phyloP scores from a whole-genome alignment of 2,329 filamentous ascomycete species.

The Trichoderma sp. region DNA sequence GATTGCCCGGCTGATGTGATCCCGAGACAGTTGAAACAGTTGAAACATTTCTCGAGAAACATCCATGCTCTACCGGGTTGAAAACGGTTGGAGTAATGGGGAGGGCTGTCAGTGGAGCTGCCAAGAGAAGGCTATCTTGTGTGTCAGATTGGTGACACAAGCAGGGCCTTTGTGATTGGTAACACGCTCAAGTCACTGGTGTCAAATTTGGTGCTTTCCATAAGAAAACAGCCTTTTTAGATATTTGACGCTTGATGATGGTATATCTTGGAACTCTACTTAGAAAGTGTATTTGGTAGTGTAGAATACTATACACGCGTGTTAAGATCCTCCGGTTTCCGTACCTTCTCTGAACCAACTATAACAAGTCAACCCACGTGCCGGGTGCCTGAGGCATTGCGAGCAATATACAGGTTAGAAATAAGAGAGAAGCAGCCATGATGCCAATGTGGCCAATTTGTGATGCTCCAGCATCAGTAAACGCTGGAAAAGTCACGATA shows the following conservation, averaged over 20 bases:
- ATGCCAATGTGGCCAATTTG: not conserved
- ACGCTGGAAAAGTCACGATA: not conserved
- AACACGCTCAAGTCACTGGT: not conserved
- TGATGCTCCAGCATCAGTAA: not conserved
- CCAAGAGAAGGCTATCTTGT: not conserved
- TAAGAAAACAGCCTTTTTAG: not conserved
- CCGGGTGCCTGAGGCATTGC: not conserved
- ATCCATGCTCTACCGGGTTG: not conserved
- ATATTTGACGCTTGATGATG: not conserved
- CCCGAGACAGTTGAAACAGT: slow-evolving; percentile 25
- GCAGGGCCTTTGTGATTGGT: not conserved
- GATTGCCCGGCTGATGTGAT: slow-evolving; percentile 12
- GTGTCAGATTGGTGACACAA: not conserved
- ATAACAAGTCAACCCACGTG: not conserved
- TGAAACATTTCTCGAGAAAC: slow-evolving; percentile 22
- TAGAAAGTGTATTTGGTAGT: not conserved
- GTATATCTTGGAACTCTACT: not conserved
- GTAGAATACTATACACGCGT: not conserved
- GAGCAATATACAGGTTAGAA: not conserved
- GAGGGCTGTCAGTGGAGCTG: not conserved
- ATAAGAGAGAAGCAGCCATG: not conserved
- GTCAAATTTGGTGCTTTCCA: not conserved
- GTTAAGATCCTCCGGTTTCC: slow-evolving; percentile 3
- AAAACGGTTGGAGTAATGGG: slow-evolving; percentile 10
- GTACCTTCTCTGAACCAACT: not conserved